phyloP scores from a whole-genome alignment of 2,329 filamentous ascomycete species.

The Seiridium cupressi region DNA sequence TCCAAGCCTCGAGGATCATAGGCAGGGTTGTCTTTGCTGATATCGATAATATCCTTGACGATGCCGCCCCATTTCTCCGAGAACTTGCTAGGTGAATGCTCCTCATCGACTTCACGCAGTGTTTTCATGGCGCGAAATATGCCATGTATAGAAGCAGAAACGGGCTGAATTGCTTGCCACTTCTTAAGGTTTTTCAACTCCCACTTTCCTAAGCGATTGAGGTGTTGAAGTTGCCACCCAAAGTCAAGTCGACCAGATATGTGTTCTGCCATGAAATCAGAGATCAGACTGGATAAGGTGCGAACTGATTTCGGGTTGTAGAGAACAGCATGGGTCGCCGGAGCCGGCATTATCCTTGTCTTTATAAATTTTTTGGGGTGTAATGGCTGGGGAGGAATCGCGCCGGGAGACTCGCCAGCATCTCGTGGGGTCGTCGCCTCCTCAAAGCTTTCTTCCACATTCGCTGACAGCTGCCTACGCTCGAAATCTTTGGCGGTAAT shows the following conservation, averaged over 20 bases:
- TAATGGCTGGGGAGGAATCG: constrained; percentile 45
- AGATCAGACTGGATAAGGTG: constrained; percentile 75
- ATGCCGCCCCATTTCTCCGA: constrained; percentile 47
- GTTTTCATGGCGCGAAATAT: constrained; percentile 92
- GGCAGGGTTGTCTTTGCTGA: constrained; percentile 85
- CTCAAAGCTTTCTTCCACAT: constrained; percentile 28
- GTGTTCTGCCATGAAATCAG: constrained; percentile 73
- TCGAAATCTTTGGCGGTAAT: constrained; percentile 37
- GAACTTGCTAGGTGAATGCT: constrained; percentile 75
- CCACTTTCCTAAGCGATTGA: constrained; percentile 92
- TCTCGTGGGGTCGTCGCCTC: constrained; percentile 46
- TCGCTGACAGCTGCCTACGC: constrained; percentile 18
- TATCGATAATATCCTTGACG: constrained; percentile 81
- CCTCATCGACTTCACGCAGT: constrained; percentile 81
- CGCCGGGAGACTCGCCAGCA: constrained; percentile 37
- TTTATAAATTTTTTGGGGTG: constrained; percentile 59
- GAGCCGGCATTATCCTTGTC: constrained; percentile 68
- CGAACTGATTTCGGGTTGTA: constrained; percentile 77
- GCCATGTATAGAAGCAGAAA: constrained; percentile 74
- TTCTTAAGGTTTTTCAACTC: constrained; percentile 95
- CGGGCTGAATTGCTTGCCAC: constrained; percentile 77
- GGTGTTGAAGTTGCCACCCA: constrained; percentile 87
- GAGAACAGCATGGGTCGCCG: constrained; percentile 77
- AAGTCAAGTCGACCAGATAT: constrained; percentile 77
- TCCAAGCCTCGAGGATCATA: constrained; percentile 77